Base-by-base conservation (phyloP, 768 basidiomycete genomes). In the Cyclocybe cylindracea region DNA sequence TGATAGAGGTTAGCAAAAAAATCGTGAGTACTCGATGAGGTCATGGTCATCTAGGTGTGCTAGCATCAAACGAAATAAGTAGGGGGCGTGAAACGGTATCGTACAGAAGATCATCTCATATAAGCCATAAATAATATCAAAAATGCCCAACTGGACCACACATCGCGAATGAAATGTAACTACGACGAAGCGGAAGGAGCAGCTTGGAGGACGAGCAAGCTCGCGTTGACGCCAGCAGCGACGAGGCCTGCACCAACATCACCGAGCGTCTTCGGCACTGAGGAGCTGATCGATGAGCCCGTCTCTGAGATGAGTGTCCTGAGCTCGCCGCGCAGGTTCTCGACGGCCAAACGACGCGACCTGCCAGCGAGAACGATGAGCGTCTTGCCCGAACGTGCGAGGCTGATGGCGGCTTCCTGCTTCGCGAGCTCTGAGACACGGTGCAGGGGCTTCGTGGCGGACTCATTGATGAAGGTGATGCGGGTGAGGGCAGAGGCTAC, bases 191-290 rank as follows among this genome's bases (percentile, higher is more conserved):
- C 42, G 5, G 39, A 14, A 34, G 56, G 60, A 36, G 63, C 58
- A 19, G 83, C 79, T 60, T 88, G 86, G 50, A 85, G 50, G 7
- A 88, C 76, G 5, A 87, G 61, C 51, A 87, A 64, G 55, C 78
- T 82, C 1, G 77, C 78, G 38, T 70, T 64, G 9, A 73, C 67
- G 46, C 76, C 82, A 19, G 75, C 73, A 2, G 79, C 78, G 1
- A 90, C 82, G 50, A 92, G 63, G 11, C 83, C 86, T 7, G 86
- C 83, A 24, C 85, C 88, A 1, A 87, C 82, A 63, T 91, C 87
- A 0, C 92, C 92, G 1, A 92, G 63, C 0, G 89, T 89, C 72
- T 86, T 87, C 7, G 83, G 66, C 24, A 90, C 72, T 48, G 86
- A 83, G 4, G 80, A 73, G 18, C 79, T 77, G 38, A 85, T 65